These are phyloP conservation scores for Guillardia theta DNA, from an alignment of 78 protist genomes.

Conservation along the genomic window DNA sequence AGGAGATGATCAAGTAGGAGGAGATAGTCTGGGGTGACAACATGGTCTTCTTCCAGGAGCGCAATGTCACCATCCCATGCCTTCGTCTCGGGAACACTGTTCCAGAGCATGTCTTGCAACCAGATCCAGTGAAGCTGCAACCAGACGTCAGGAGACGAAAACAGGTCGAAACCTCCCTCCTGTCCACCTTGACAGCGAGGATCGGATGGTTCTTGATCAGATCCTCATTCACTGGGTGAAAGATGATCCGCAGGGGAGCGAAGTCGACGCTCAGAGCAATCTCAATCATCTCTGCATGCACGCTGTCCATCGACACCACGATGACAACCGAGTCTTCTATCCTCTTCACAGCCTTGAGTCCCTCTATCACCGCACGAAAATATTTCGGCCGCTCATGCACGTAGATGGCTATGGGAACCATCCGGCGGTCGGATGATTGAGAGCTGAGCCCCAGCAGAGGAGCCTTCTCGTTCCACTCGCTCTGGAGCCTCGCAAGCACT, in stretches of 20 bases:
- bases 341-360: no score
- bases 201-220: neutral
- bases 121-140: constrained; percentile 15
- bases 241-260: neutral
- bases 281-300: neutral
- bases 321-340: neutral
- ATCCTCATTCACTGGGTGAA: neutral
- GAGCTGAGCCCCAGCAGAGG: no score
- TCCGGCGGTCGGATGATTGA: no score
- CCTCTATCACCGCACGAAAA: no score
- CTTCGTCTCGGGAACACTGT: neutral
- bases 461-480: no score
- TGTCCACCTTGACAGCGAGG: neutral
- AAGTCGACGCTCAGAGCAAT: neutral
- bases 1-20: neutral
- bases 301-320: neutral
- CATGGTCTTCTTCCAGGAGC: constrained; percentile 27
- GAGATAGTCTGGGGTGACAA: constrained; percentile 24
- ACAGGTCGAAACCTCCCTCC: no score
- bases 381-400: constrained; percentile 1
- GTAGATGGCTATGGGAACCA: neutral
- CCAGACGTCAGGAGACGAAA: no score
- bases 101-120: constrained; percentile 9
- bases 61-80: neutral
- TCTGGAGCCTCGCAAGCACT: no score